Percentiles rank a stretch among this genome's conserved stretches.
phyloP scores from a whole-genome alignment of 176 grass and related monocot species.

The Avena atlantica region DNA sequence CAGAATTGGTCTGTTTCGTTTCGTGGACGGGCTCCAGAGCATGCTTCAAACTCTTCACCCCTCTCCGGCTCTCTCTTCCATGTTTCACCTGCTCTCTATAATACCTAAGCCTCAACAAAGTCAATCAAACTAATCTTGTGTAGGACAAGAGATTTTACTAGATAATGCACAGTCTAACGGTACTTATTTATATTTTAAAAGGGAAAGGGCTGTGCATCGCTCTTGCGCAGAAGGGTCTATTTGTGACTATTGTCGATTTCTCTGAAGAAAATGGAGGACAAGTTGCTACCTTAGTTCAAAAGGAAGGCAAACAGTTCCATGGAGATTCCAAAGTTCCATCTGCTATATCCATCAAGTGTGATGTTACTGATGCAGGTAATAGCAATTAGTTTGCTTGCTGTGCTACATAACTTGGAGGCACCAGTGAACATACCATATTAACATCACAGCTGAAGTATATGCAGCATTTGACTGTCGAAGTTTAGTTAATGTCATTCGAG shows the following conservation, averaged over 20 bases:
- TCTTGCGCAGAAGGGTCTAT: conserved; percentile 77
- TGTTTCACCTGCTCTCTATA: no score
- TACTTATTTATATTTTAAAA: conserved; percentile 42
- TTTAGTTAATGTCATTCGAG: background rate
- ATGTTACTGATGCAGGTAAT: conserved; percentile 76
- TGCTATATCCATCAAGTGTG: conserved; percentile 77
- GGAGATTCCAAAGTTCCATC: conserved; percentile 60
- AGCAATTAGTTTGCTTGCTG: background rate
- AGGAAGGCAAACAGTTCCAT: conserved; percentile 58
- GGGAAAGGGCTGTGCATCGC: conserved; percentile 82
- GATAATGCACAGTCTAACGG: background rate
- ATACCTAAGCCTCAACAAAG: no score
- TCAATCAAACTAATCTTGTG: background rate
- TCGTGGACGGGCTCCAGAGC: background rate
- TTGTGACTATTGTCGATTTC: conserved; percentile 76
- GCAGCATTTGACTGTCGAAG: background rate
- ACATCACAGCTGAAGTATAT: background rate
- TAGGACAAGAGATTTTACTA: background rate
- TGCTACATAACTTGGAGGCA: background rate
- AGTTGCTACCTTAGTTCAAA: conserved; percentile 60
- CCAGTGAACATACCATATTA: background rate
- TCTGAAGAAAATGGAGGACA: conserved; percentile 80
- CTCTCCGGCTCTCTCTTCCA: no score
- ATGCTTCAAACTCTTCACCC: background rate
- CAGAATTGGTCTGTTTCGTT: background rate